phyloP scores from a whole-genome alignment of 805 yeast species.

The Hanseniaspora lachancei region DNA sequence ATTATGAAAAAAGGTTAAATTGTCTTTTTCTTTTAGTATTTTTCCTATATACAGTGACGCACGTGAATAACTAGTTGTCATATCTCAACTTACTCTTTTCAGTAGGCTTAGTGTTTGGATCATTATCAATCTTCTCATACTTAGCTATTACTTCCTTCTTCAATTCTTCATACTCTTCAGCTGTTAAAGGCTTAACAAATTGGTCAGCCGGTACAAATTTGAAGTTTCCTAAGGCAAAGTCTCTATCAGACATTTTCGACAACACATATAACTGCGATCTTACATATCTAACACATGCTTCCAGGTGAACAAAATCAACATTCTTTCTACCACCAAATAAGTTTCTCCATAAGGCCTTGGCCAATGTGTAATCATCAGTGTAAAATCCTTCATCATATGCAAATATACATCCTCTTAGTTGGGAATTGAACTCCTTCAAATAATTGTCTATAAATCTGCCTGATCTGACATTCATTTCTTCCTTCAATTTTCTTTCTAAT shows the following conservation, averaged over 20 bases:
- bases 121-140: slow-evolving; percentile 37
- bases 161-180: slow-evolving; percentile 47
- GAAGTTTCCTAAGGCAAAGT: slow-evolving; percentile 84
- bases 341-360: slow-evolving; percentile 80
- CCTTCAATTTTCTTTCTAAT: slow-evolving; percentile 71
- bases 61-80: slow-evolving; percentile 28
- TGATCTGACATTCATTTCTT: slow-evolving; percentile 72
- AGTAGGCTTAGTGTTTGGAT: slow-evolving; percentile 42
- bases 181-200: slow-evolving; percentile 58
- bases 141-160: slow-evolving; percentile 37
- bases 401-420: slow-evolving; percentile 75
- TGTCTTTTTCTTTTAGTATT: too few species aligned
- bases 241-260: slow-evolving; percentile 75
- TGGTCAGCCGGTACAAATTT: slow-evolving; percentile 71
- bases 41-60: too few species aligned
- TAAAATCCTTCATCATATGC: slow-evolving; percentile 87
- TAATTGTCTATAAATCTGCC: slow-evolving; percentile 74
- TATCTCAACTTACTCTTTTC: slow-evolving; percentile 40
- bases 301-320: slow-evolving; percentile 70
- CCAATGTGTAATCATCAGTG: slow-evolving; percentile 64
- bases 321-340: slow-evolving; percentile 74
- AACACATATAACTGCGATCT: slow-evolving; percentile 82
- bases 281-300: slow-evolving; percentile 78
- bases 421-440: slow-evolving; percentile 79
- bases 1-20: too few species aligned